Evolutionary conservation across 768 basidiomycete species (phyloP), one percentile per base, ranked within the genome.

Genomic region (Pleurotus eryngii): DNA sequence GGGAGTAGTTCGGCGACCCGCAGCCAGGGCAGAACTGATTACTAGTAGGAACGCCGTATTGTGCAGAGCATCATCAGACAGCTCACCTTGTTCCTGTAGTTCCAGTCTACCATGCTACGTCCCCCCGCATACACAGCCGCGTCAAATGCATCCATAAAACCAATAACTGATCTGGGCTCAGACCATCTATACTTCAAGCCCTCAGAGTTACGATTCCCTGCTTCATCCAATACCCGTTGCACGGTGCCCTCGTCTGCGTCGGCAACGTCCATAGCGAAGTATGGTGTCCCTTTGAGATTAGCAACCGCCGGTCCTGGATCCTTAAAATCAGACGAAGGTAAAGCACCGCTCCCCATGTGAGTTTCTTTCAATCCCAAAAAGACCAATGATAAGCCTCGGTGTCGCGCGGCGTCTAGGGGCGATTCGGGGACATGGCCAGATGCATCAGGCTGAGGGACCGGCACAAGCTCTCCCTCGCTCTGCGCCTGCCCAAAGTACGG

Each of bases 91-190:
- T 95, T 96, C 55, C 94, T 77, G 49, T 76, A 78, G 68, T 97
- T 98, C 96, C 96, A 99, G 67, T 98, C 96, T 2, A 90, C 77
- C 82, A 98, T 76, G 43, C 86, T 89, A 56, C 92, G 76, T 1
- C 88, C 91, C 56, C 81, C 79, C 0, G 91, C 90, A 65, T 92
- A 92, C 0, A 98, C 71, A 0, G 82, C 86, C 1, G 88, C 91
- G 30, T 84, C 82, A 64, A 89, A 86, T 2, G 64, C 64, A 63
- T 85, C 83, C 64, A 95, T 74, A 14, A 68, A 72, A 2, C 75
- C 73, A 70, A 84, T 80, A 42, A 85, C 76, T 2, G 76, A 64
- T 50, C 91, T 70, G 3, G 92, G 78, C 56, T 93, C 90, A 15
- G 76, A 71, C 76, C 90, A 96, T n/a, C 64, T 68, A 59, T 86